Evolutionary conservation across 495 filamentous ascomycete genomes (phyloP), one percentile per base, ranked within the genome.

Genomic region (Neurospora tetrasperma): DNA sequence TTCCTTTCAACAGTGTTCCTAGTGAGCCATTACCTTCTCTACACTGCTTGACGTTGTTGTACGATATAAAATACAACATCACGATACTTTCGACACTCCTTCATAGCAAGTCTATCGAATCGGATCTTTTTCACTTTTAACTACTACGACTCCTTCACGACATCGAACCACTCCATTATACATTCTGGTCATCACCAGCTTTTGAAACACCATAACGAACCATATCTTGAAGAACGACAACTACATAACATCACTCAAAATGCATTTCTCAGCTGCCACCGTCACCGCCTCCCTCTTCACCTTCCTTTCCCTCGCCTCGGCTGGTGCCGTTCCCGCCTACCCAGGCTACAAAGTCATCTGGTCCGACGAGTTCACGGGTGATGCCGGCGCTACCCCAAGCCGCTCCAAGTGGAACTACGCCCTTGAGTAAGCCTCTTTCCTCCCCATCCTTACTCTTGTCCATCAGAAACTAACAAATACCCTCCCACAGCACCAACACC

Each of bases 361-460:
- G 80, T 73, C 75, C 12, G 80, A 81, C 41, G 40, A 39, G 16
- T 81, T 81, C 44, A 23, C 41, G 0, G 80, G 80, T 59, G 39
- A 6, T 11, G 72, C 79, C 20, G 80, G 80, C 20, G 42, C 69
- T 0, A 40, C 31, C 16, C 77, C 79, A 16, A 72, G 77, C 76
- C 23, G 16, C 16, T 38, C n/a, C 68, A 78, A 75, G 35, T 85
- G 84, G 84, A 82, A 82, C 40, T 72, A 79, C 59, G 79, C 82
- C 76, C 78, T 80, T 41, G 75, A 78, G 79, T 79, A 74, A 74
- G 72, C 23, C 27, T 12, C 38, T 16, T 42, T 41, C 9, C 16
- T 20, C 40, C 35, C 16, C 43, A 14, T 27, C 40, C 7, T 5
- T 35, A 4, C 5, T 35, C 5, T 35, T 35, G 3, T 35, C 5